Evolutionary conservation across 768 basidiomycete genomes (phyloP).

Genomic region (Pleurotus citrinopileatus): DNA sequence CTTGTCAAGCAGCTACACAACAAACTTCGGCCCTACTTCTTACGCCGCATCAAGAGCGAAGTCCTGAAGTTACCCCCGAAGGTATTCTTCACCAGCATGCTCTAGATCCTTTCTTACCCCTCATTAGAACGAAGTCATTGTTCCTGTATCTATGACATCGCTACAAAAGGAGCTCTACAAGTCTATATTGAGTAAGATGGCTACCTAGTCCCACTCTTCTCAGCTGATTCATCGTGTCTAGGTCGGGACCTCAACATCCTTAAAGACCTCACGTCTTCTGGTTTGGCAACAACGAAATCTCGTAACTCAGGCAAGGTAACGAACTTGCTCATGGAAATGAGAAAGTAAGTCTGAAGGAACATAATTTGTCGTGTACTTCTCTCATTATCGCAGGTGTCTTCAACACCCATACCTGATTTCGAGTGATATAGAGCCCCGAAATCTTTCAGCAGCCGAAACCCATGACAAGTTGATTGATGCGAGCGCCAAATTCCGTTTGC

Average conservation of each 20-base stretch:
- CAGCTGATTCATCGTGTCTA: slow-evolving; percentile 27
- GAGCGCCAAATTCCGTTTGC: slow-evolving; percentile 80
- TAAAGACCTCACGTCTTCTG: slow-evolving; percentile 38
- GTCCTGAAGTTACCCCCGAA: slow-evolving; percentile 91
- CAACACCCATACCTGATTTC: slow-evolving; percentile 91
- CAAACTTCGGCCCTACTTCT: slow-evolving; percentile 83
- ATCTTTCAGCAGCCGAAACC: slow-evolving; percentile 50
- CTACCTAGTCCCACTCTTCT: slow-evolving; percentile 12
- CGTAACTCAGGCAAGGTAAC: slow-evolving; percentile 48
- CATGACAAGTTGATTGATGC: slow-evolving; percentile 82
- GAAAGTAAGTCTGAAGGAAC: slow-evolving; percentile 55
- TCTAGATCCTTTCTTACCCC: neutral
- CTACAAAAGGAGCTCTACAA: slow-evolving; percentile 88
- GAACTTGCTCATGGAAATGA: slow-evolving; percentile 84
- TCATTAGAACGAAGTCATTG: slow-evolving; percentile 81
- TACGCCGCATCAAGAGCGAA: slow-evolving; percentile 91
- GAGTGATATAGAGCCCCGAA: slow-evolving; percentile 73
- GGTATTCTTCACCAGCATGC: slow-evolving; percentile 36
- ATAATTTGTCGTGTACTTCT: neutral
- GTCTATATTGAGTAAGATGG: slow-evolving; percentile 67
- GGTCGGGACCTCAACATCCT: slow-evolving; percentile 72
- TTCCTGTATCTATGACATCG: slow-evolving; percentile 85
- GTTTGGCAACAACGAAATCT: slow-evolving; percentile 36
- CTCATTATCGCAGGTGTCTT: slow-evolving; percentile 53
- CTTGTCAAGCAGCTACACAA: slow-evolving; percentile 77